Base-by-base conservation (phyloP, 2,329 filamentous ascomycete species). In the Neophaeococcomyces mojaviensis region DNA sequence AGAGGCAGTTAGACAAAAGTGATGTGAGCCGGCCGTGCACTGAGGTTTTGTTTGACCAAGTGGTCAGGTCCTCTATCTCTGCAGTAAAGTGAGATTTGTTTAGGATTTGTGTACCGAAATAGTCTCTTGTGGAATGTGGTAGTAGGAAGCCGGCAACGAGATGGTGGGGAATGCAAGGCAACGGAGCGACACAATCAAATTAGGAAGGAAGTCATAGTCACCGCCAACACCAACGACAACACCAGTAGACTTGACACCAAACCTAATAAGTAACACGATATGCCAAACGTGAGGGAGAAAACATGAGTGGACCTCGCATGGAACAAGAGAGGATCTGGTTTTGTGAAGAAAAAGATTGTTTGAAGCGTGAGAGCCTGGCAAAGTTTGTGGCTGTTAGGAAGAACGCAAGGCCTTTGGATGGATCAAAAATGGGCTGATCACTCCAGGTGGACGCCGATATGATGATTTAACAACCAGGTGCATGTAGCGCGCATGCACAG, bases 31-130 rank as follows among this genome's bases (percentile, higher is more conserved):
- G 32, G 28, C 45, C 13, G 32, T 32, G 36, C 22, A 46, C 38
- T n/a, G 37, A 30, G 16, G 28, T 18, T 20, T 10, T 22, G 20
- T 26, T 46, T 31, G 30, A 30, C 13, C 18, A 22, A 13, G 20
- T 16, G 24, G 18, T 15, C 7, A 39, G 39, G 2, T 38, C 15
- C 59, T 35, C 64, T 64, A 55, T 24, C 4, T 24, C 24, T 32
- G 35, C 45, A 42, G 36, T 30, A 28, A 34, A 36, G 32, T 47
- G 32, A 37, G 33, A 42, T 36, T 24, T 48, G 46, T 39, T 39
- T 31, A 35, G 31, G 46, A 35, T 13, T 32, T 35, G 12, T 15
- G n/a, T 16, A 28, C 24, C 39, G 24, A 43, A 22, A 39, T 22
- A 24, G 39, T 41, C 15, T 43, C 20, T 37, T 37, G 22, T 48